A percentile compares a stretch with the other conserved stretches of the same genome.
Evolutionary conservation across 2,329 filamentous ascomycete genomes (phyloP).

Genomic region (Colletotrichum paranaense): DNA sequence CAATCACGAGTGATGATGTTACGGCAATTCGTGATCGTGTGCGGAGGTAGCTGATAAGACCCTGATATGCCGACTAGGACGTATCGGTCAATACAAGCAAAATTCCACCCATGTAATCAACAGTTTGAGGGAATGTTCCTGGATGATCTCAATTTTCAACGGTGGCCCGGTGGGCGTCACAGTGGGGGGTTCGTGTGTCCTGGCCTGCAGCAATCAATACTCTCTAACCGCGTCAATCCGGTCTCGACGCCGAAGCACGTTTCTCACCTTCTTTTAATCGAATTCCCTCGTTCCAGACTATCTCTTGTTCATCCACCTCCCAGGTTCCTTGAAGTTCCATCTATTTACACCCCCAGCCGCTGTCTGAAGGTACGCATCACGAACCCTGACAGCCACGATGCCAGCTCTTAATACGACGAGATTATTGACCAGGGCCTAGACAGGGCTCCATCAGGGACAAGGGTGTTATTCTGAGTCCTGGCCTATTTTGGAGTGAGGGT

Average conservation of each 20-base stretch:
- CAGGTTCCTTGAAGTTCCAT: background rate
- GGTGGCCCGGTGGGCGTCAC: slow-evolving; percentile 18
- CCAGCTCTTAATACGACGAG: slow-evolving; percentile 5
- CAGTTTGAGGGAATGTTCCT: slow-evolving; percentile 4
- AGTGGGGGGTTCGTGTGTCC: slow-evolving; percentile 20
- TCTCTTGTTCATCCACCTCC: background rate
- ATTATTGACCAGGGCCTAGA: slow-evolving; percentile 19
- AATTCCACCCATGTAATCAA: background rate
- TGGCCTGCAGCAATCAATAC: background rate
- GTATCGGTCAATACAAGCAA: background rate
- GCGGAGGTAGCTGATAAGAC: too few species aligned
- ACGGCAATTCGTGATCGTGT: background rate
- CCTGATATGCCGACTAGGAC: background rate
- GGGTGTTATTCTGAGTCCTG: background rate
- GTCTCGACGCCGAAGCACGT: background rate
- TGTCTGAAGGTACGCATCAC: background rate
- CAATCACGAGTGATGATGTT: background rate
- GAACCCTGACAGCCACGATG: slow-evolving; percentile 19
- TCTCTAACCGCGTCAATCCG: background rate
- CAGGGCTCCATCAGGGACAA: background rate
- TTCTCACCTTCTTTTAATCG: slow-evolving; percentile 1
- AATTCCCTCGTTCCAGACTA: background rate
- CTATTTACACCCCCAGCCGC: background rate
- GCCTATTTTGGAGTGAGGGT: slow-evolving; percentile 5
- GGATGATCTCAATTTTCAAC: slow-evolving; percentile 28